Evolutionary conservation across 1,284 basidiomycete genomes (phyloP).

Genomic region (Boletus calvinii): DNA sequence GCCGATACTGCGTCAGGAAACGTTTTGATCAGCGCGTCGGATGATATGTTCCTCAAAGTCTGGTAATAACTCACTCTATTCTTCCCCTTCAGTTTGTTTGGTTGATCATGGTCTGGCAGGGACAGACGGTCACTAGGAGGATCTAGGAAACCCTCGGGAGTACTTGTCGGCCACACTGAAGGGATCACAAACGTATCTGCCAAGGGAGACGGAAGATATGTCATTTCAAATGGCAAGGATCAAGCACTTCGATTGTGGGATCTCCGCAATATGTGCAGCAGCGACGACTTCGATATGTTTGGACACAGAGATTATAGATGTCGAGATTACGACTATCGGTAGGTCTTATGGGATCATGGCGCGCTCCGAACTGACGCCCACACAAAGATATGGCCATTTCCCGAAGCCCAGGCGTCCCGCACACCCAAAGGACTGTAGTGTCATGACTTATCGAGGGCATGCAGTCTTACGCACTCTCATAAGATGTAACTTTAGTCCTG

Average conservation of each 20-base stretch:
- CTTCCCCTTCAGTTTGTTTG: neutral
- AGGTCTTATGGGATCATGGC: slow-evolving; percentile 18
- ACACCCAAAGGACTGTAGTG: slow-evolving; percentile 87
- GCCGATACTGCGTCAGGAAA: slow-evolving; percentile 92
- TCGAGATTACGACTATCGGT: slow-evolving; percentile 80
- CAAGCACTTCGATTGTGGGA: slow-evolving; percentile 94
- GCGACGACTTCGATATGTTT: slow-evolving; percentile 64
- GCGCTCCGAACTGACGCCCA: slow-evolving; percentile 8
- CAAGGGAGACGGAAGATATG: slow-evolving; percentile 90
- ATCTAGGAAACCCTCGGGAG: slow-evolving; percentile 84
- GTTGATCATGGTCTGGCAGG: slow-evolving; percentile 45
- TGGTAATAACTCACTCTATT: slow-evolving; percentile 55
- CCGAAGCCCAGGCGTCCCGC: slow-evolving; percentile 64
- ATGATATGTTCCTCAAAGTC: slow-evolving; percentile 93
- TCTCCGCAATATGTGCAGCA: slow-evolving; percentile 86
- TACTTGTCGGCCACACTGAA: slow-evolving; percentile 93
- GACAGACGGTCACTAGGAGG: slow-evolving; percentile 86
- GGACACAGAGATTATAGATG: slow-evolving; percentile 58
- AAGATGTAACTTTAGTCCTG: slow-evolving; percentile 92
- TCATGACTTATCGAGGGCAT: slow-evolving; percentile 96
- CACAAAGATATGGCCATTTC: slow-evolving; percentile 60
- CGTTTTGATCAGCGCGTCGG: slow-evolving; percentile 90
- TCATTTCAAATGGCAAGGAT: slow-evolving; percentile 98
- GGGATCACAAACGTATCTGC: slow-evolving; percentile 89
- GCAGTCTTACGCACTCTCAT: slow-evolving; percentile 92